Evolutionary conservation across 306 rosid genomes (phyloP).

Genomic region (Benincasa hispida): DNA sequence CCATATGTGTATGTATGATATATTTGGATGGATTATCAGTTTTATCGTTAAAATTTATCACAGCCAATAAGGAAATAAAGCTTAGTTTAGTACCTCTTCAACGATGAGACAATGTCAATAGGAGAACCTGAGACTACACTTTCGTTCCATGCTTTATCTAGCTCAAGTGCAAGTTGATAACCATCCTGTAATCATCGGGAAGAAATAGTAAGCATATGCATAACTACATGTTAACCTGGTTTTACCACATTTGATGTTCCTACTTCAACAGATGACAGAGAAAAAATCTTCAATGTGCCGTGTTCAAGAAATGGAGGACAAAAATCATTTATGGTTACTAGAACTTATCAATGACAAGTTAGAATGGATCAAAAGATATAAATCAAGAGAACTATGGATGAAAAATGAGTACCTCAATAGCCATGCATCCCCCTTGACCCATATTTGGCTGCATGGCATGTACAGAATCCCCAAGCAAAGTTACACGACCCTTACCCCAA

Average conservation of each 20-base stretch:
- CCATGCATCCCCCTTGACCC: constrained; percentile 99
- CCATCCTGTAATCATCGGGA: constrained; percentile 46
- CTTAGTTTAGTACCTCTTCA: constrained; percentile 36
- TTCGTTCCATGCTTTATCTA: constrained; percentile 51
- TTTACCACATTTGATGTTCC: not conserved
- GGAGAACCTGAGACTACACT: constrained; percentile 47
- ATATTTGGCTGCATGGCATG: constrained; percentile 99
- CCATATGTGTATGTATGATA: not conserved
- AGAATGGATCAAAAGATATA: not conserved
- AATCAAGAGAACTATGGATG: not conserved
- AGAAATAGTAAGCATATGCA: constrained; percentile 10
- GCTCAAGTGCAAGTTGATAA: constrained; percentile 83
- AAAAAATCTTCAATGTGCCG: not conserved
- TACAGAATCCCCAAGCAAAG: constrained; percentile 90
- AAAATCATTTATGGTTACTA: not conserved
- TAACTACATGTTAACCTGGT: not conserved
- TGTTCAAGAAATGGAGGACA: not conserved
- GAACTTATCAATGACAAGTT: not conserved
- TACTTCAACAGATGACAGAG: not conserved
- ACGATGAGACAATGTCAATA: constrained; percentile 45
- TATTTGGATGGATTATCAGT: not conserved
- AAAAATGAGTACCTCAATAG: constrained; percentile 58
- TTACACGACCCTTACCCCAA: constrained; percentile 92
- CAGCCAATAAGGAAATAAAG: not conserved
- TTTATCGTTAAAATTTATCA: not conserved